A percentile compares a stretch with the other conserved stretches of the same genome.
These are phyloP conservation scores for Populus nigra DNA, from an alignment of 345 rosid genomes.

Conservation along the genomic window DNA sequence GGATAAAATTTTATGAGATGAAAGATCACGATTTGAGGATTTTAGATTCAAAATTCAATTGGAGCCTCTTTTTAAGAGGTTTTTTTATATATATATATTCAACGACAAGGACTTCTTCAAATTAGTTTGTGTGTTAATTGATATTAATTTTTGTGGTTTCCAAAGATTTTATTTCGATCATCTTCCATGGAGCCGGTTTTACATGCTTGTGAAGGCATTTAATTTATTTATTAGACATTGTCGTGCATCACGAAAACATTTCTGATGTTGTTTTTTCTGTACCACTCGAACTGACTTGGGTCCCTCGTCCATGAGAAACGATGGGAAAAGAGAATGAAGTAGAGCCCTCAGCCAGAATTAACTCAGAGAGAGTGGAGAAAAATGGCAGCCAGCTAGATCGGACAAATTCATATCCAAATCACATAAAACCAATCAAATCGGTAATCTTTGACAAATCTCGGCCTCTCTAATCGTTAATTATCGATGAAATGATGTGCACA, in stretches of 20 bases:
- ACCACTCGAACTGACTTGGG: not conserved
- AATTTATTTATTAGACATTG: no score
- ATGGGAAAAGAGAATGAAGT: not conserved
- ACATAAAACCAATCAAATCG: not conserved
- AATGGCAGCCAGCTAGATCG: not conserved
- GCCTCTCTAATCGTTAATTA: not conserved
- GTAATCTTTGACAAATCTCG: not conserved
- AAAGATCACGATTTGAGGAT: not conserved
- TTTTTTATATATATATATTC: no score
- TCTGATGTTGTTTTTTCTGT: no score
- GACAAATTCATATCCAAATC: no score
- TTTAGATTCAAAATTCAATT: not conserved
- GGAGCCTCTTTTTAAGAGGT: no score
- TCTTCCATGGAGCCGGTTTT: not conserved
- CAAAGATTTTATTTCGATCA: not conserved
- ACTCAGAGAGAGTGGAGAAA: not conserved
- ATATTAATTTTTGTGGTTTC: no score
- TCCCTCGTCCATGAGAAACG: not conserved
- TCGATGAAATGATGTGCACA: not conserved
- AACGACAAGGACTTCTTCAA: no score
- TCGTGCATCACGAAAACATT: no score
- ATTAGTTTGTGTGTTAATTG: no score
- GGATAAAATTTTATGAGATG: not conserved
- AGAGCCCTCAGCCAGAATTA: not conserved
- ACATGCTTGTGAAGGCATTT: not conserved